These are phyloP conservation scores for Suhomyces choctaworum DNA, from an alignment of 1,139 yeast species.

Conservation along the genomic window DNA sequence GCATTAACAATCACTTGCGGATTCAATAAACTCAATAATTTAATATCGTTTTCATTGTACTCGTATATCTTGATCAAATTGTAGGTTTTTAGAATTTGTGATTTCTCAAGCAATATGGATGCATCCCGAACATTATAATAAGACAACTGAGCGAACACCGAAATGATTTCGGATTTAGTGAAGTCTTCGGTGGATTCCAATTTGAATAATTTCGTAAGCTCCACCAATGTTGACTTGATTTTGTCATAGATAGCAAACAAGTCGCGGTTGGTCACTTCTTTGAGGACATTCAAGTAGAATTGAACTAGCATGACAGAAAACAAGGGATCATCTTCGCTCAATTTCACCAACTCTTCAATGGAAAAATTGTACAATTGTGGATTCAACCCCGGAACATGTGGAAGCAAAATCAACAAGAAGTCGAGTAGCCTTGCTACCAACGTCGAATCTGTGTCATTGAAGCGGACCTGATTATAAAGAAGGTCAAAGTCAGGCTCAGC, in stretches of 20 bases:
- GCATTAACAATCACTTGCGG: constrained; percentile 21
- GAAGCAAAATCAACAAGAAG: constrained; percentile 19
- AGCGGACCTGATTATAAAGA: constrained; percentile 10
- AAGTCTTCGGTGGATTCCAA: constrained; percentile 8
- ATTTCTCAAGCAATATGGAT: constrained; percentile 4
- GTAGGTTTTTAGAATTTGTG: constrained; percentile 24
- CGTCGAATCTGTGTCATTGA: constrained; percentile 10
- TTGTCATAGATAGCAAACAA: constrained; percentile 11
- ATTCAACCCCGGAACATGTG: constrained; percentile 14
- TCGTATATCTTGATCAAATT: constrained; percentile 18
- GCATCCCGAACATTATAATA: constrained; percentile 8
- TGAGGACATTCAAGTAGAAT: constrained; percentile 29
- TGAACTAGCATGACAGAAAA: constrained; percentile 28
- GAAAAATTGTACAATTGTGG: constrained; percentile 16
- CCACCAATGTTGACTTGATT: constrained; percentile 18
- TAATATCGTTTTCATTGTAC: constrained; percentile 22
- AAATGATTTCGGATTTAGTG: constrained; percentile 19
- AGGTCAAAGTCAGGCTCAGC: constrained; percentile 9
- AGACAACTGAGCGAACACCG: constrained; percentile 22
- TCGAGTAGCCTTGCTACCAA: constrained; percentile 29
- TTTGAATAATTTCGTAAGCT: constrained; percentile 9
- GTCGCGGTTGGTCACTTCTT: constrained; percentile 4
- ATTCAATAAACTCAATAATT: constrained; percentile 25
- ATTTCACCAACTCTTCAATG: constrained; percentile 14
- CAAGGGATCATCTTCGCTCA: constrained; percentile 27